These are phyloP conservation scores for Epichloe coenophiala DNA, from an alignment of 2,329 filamentous ascomycete genomes.

Conservation along the genomic window DNA sequence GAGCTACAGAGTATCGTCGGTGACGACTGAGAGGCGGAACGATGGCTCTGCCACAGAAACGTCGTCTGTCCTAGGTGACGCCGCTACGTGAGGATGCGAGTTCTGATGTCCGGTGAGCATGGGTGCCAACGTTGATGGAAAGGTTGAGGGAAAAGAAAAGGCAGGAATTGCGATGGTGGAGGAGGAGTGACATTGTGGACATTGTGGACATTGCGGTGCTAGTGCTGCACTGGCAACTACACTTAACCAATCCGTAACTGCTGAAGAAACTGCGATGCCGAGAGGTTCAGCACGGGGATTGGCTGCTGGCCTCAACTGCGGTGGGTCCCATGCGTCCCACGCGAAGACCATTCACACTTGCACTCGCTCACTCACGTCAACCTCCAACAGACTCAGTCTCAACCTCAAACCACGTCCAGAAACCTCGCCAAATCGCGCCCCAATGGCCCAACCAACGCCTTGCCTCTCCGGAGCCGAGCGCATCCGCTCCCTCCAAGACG, in stretches of 20 bases:
- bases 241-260: too few species aligned
- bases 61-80: neutral
- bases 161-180: neutral
- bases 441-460: neutral
- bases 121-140: neutral
- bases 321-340: too few species aligned
- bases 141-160: neutral
- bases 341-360: too few species aligned
- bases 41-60: neutral
- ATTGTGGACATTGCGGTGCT: neutral
- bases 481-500: conserved; percentile 25
- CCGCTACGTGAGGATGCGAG: neutral
- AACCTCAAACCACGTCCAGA: neutral
- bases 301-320: neutral
- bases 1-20: neutral
- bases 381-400: neutral
- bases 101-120: neutral
- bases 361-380: neutral
- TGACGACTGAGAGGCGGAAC: neutral
- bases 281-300: conserved; percentile 1
- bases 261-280: neutral
- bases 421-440: neutral
- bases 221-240: neutral
- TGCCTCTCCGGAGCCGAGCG: conserved; percentile 14
- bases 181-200: too few species aligned